Evolutionary conservation across 768 basidiomycete species (phyloP).

Genomic region (Dioszegia aurantiaca): DNA sequence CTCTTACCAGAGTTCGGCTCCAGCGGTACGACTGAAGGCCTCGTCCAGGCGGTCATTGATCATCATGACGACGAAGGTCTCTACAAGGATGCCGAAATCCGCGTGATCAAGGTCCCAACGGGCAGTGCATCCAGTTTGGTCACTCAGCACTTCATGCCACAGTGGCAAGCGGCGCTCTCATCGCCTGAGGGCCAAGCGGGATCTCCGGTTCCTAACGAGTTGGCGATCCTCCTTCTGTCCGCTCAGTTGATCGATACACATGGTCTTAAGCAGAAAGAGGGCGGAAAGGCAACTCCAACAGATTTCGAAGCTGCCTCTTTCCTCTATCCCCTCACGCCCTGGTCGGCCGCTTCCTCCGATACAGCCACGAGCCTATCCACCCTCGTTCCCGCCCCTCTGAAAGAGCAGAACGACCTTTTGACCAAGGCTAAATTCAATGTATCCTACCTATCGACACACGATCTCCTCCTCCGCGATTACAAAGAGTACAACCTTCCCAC

Average conservation of each 20-base stretch:
- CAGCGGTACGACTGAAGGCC: conserved; percentile 39
- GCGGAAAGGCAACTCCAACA: conserved; percentile 68
- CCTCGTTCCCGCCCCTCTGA: conserved; percentile 20
- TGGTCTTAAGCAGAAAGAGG: conserved; percentile 58
- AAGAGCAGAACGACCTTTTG: conserved; percentile 57
- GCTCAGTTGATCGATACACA: conserved; percentile 84
- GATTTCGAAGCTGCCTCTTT: conserved; percentile 67
- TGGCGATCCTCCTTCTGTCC: conserved; percentile 74
- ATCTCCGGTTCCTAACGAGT: conserved; percentile 57
- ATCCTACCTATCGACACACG: conserved; percentile 64
- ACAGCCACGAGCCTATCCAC: conserved; percentile 11
- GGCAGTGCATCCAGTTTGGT: conserved; percentile 78
- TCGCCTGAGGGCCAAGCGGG: conserved; percentile 21
- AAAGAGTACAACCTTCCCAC: conserved; percentile 72
- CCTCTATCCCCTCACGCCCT: conserved; percentile 63
- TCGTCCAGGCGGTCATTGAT: conserved; percentile 75
- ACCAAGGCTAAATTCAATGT: conserved; percentile 65
- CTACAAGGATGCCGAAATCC: conserved; percentile 62
- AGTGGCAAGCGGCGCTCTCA: conserved; percentile 42
- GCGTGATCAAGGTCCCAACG: conserved; percentile 61
- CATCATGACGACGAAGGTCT: conserved; percentile 84
- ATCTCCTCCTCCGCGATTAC: conserved; percentile 90
- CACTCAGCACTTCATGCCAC: conserved; percentile 55
- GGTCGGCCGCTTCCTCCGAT: conserved; percentile 36
- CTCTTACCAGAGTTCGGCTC: conserved; percentile 54